Evolutionary conservation across 768 basidiomycete genomes (phyloP).

Genomic region (Imleria badia): DNA sequence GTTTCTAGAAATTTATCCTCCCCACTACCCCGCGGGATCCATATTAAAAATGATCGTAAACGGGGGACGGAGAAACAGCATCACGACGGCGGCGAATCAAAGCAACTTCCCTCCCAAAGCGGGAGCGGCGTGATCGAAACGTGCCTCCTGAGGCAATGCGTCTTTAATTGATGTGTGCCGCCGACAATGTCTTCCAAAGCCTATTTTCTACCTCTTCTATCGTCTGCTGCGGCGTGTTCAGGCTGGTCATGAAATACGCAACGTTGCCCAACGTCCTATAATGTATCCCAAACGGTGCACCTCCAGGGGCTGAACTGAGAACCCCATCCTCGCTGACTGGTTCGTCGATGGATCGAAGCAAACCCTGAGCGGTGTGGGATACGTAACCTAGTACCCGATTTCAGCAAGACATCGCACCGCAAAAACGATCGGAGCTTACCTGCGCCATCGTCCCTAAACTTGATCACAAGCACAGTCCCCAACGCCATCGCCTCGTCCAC

Average conservation of each 20-base stretch:
- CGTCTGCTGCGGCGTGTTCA: conserved; percentile 61
- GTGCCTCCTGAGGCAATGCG: background rate
- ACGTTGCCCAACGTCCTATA: conserved; percentile 88
- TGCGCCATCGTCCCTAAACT: conserved; percentile 53
- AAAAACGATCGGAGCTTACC: conserved; percentile 41
- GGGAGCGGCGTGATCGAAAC: background rate
- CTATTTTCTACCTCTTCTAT: conserved; percentile 63
- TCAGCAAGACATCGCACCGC: background rate
- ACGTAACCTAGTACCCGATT: conserved; percentile 43
- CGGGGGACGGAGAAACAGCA: background rate
- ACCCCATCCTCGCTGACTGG: conserved; percentile 20
- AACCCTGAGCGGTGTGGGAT: conserved; percentile 62
- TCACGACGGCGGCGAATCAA: background rate
- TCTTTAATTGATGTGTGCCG: background rate
- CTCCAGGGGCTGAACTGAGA: conserved; percentile 47
- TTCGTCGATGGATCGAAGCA: conserved; percentile 54
- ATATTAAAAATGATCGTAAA: background rate
- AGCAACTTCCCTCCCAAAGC: background rate
- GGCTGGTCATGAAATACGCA: conserved; percentile 89
- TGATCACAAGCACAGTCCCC: conserved; percentile 82
- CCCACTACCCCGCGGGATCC: background rate
- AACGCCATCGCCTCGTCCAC: conserved; percentile 84
- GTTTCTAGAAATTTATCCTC: too few species aligned
- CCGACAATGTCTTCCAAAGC: conserved; percentile 45
- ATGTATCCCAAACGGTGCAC: conserved; percentile 68